Percentiles rank a stretch among this genome's conserved stretches.
Evolutionary conservation across 1,284 basidiomycete species (phyloP).

Genomic region (Cryptococcus sp.): DNA sequence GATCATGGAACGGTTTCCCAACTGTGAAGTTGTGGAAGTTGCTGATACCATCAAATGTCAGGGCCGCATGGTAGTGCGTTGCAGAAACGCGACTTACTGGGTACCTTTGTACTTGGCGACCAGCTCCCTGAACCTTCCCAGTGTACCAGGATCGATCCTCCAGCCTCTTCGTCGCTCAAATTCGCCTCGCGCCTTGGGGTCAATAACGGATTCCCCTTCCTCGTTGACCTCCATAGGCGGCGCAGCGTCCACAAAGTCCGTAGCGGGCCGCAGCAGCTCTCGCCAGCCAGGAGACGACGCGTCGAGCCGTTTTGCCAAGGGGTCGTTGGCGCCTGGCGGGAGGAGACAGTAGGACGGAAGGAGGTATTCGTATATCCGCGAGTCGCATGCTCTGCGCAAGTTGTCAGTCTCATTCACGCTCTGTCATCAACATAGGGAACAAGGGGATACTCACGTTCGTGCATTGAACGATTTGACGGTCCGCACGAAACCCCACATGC

Average conservation of each 20-base stretch:
- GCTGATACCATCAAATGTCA: conserved; percentile 53
- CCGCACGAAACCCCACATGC: conserved; percentile 88
- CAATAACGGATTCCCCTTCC: conserved; percentile 27
- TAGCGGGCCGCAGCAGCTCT: conserved; percentile 35
- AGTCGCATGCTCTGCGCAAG: conserved; percentile 73
- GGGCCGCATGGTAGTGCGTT: neutral
- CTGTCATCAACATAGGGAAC: conserved; percentile 2
- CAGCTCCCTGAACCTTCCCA: conserved; percentile 63
- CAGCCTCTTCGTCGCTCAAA: conserved; percentile 59
- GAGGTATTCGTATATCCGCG: conserved; percentile 94
- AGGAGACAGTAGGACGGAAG: conserved; percentile 93
- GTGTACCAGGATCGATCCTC: conserved; percentile 62
- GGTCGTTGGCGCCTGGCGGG: conserved; percentile 78
- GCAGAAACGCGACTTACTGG: conserved; percentile 45
- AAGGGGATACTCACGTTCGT: conserved; percentile 63
- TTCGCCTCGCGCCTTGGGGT: conserved; percentile 40
- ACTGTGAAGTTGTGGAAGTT: conserved; percentile 99
- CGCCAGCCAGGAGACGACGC: conserved; percentile 46
- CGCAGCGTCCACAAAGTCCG: conserved; percentile 49
- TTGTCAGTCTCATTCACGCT: neutral
- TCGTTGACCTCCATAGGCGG: conserved; percentile 30
- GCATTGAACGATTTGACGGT: conserved; percentile 93
- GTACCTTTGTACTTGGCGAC: conserved; percentile 70
- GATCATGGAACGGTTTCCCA: conserved; percentile 78
- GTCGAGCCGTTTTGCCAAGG: conserved; percentile 60